phyloP scores from a whole-genome alignment of 495 filamentous ascomycete species.

The Penicillium atrosanguineum region DNA sequence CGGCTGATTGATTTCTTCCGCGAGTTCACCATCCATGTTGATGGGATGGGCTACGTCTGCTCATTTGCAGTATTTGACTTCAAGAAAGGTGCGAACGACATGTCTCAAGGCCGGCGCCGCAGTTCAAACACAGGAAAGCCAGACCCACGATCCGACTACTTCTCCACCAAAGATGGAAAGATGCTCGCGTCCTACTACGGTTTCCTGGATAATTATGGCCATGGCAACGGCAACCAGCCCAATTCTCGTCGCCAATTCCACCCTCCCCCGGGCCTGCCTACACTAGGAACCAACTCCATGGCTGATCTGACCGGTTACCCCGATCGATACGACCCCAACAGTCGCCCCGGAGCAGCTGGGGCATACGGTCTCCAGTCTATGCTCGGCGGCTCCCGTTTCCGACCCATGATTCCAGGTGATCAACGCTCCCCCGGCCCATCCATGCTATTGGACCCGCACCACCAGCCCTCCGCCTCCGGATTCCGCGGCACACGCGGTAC shows the following conservation, averaged over 20 bases:
- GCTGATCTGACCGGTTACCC: conserved; percentile 46
- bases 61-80: conserved; percentile 98
- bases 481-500: conserved; percentile 40
- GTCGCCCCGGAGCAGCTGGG: conserved; percentile 25
- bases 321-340: conserved; percentile 46
- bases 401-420: conserved; percentile 27
- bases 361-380: conserved; percentile 31
- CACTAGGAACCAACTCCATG: conserved; percentile 61
- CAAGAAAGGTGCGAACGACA: conserved; percentile 70
- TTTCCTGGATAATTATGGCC: conserved; percentile 85
- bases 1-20: conserved; percentile 96
- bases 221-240: conserved; percentile 62
- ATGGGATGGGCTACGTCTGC: conserved; percentile 93
- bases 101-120: conserved; percentile 34
- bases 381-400: conserved; percentile 28
- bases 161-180: conserved; percentile 91
- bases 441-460: conserved; percentile 79
- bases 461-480: conserved; percentile 68
- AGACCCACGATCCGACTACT: conserved; percentile 87
- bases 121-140: conserved; percentile 22
- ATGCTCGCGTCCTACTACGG: conserved; percentile 94
- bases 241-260: conserved; percentile 55
- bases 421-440: conserved; percentile 51
- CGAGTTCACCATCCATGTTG: conserved; percentile 95
- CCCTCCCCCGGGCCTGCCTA: conserved; percentile 75